Conservation (phyloP, 306 rosid species). For the Cicer chorassanicum region DNA sequence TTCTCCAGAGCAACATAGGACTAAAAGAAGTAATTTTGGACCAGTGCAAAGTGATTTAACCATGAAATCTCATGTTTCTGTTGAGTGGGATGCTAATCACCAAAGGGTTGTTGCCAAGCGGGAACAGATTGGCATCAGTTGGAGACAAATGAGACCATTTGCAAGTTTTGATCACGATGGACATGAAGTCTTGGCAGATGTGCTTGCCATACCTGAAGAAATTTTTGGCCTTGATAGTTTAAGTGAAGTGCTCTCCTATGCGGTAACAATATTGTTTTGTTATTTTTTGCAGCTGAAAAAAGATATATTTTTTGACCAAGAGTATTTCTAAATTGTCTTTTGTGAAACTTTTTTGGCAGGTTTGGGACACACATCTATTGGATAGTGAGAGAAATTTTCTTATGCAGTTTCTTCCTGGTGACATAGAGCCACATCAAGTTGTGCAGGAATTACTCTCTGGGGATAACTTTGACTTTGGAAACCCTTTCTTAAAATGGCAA, state of each 20-base stretch:
- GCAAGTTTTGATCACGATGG: constrained; percentile 48
- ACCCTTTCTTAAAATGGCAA: constrained; percentile 76
- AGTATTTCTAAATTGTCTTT: constrained; percentile 37
- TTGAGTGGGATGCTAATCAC: constrained; percentile 84
- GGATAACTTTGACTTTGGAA: constrained; percentile 82
- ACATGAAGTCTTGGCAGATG: constrained; percentile 70
- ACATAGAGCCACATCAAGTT: constrained; percentile 64
- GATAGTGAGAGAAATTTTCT: constrained; percentile 77
- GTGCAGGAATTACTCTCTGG: constrained; percentile 72
- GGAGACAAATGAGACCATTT: constrained; percentile 75
- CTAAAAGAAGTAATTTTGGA: constrained; percentile 64
- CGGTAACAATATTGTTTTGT: constrained; percentile 59
- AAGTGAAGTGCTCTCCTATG: constrained; percentile 72
- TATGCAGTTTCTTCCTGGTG: constrained; percentile 76
- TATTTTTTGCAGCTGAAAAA: constrained; percentile 37
- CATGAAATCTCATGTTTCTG: constrained; percentile 71
- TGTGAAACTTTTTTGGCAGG: constrained; percentile 61
- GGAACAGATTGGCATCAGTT: constrained; percentile 82
- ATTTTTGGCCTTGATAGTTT: constrained; percentile 70
- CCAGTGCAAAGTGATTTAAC: constrained; percentile 58
- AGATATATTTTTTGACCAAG: neutral
- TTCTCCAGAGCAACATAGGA: constrained; percentile 66
- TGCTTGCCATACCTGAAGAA: constrained; percentile 67
- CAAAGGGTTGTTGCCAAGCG: constrained; percentile 81
- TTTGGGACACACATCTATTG: constrained; percentile 76